A percentile compares a stretch with the other conserved stretches of the same genome.
phyloP scores from a whole-genome alignment of 306 rosid species.

The Hylodesmum podocarpum region DNA sequence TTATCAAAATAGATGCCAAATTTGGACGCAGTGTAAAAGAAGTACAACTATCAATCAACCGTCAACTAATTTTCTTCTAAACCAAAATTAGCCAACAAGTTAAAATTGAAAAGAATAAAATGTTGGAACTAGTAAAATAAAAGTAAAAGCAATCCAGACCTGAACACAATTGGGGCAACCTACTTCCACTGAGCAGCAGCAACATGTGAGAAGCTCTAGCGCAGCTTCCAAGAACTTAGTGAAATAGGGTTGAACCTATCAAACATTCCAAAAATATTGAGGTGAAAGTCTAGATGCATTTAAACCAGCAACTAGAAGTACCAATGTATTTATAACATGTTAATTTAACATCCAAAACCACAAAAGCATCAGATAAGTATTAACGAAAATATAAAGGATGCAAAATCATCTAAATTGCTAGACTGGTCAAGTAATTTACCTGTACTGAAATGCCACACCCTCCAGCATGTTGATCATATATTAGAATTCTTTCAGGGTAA shows the following conservation, averaged over 20 bases:
- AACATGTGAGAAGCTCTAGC: conserved; percentile 74
- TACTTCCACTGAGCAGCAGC: conserved; percentile 55
- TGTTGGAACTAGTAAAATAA: neutral
- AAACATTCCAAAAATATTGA: conserved; percentile 23
- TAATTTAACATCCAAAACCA: conserved; percentile 14
- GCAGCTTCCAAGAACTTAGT: conserved; percentile 71
- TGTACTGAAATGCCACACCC: conserved; percentile 76
- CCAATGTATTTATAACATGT: neutral
- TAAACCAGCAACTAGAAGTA: conserved; percentile 11
- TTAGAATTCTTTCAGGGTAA: conserved; percentile 82
- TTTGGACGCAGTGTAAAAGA: neutral
- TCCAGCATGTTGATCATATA: conserved; percentile 88
- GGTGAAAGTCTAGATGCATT: neutral
- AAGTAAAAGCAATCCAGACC: conserved; percentile 39
- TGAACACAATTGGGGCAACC: conserved; percentile 93
- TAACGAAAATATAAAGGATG: neutral
- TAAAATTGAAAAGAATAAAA: neutral
- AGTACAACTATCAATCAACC: neutral
- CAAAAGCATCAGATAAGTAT: neutral
- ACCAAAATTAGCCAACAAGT: neutral
- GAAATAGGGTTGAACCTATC: conserved; percentile 74
- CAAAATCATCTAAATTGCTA: conserved; percentile 5
- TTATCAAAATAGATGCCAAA: neutral
- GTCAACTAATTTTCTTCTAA: neutral
- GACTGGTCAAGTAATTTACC: conserved; percentile 43